These are phyloP conservation scores for Schizosaccharomyces osmophilus DNA, from an alignment of 805 yeast species.

Conservation along the genomic window DNA sequence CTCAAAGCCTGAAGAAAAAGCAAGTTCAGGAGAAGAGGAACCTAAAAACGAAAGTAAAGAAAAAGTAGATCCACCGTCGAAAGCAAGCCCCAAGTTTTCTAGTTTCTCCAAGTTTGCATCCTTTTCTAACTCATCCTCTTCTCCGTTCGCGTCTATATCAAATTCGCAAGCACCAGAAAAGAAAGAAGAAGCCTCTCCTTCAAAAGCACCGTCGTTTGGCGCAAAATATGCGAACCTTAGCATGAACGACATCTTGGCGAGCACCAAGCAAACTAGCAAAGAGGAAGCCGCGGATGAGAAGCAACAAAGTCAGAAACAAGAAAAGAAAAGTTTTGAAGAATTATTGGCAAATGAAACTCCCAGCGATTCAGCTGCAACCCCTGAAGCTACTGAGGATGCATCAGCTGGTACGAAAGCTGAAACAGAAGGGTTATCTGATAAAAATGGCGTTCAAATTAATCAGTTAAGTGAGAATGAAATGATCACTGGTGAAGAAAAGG, in stretches of 20 bases:
- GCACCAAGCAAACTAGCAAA: not conserved
- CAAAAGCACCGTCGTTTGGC: not conserved
- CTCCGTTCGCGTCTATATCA: not conserved
- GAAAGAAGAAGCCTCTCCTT: not conserved
- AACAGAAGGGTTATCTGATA: not conserved
- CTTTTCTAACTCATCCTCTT: not conserved
- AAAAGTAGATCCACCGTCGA: not conserved
- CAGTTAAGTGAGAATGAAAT: not conserved
- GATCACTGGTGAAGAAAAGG: slow-evolving; percentile 2
- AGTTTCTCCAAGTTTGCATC: not conserved
- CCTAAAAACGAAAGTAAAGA: not conserved
- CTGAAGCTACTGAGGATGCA: not conserved
- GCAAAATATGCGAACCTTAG: not conserved
- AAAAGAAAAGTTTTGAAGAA: not conserved
- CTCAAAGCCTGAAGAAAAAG: too few relatives aligned
- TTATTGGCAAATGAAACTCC: not conserved
- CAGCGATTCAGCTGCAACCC: not conserved
- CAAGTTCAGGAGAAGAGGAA: not conserved
- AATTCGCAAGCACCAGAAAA: not conserved
- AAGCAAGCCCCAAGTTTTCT: not conserved
- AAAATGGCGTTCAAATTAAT: not conserved
- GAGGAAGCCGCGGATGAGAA: not conserved
- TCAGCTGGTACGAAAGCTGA: not conserved
- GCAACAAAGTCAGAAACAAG: not conserved
- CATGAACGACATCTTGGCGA: too few relatives aligned